These are phyloP conservation scores for Linum trigynum DNA, from an alignment of 345 rosid species.

Conservation along the genomic window DNA sequence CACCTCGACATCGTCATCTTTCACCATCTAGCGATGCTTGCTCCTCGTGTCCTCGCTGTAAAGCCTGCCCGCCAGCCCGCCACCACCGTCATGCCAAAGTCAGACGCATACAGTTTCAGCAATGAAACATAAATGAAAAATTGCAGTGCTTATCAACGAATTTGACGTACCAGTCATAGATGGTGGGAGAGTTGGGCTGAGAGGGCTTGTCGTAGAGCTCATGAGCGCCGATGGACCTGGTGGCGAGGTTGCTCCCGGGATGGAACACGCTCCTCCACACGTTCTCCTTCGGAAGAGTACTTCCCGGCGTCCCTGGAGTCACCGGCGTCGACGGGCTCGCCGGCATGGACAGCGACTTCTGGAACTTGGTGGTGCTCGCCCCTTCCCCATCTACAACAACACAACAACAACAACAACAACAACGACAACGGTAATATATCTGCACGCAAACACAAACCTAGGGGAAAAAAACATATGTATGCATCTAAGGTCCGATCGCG, in stretches of 20 bases:
- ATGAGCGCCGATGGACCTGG: constrained; percentile 43
- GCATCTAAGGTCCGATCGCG: not conserved
- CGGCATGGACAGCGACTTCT: constrained; percentile 59
- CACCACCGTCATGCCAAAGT: too few species aligned
- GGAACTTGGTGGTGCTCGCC: constrained; percentile 35
- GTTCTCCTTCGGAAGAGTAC: constrained; percentile 40
- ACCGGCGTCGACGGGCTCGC: constrained; percentile 49
- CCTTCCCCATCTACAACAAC: constrained; percentile 29
- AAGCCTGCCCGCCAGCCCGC: constrained; percentile 55
- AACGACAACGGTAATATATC: not conserved
- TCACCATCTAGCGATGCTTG: constrained; percentile 37
- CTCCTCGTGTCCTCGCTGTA: constrained; percentile 85
- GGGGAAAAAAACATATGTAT: not conserved
- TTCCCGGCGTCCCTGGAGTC: constrained; percentile 41
- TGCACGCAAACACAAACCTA: not conserved
- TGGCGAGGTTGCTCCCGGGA: constrained; percentile 90
- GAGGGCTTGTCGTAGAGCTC: constrained; percentile 62
- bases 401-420: not conserved
- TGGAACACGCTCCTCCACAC: constrained; percentile 97
- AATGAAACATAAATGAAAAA: not conserved
- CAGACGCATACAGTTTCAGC: not conserved
- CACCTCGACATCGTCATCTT: too few species aligned
- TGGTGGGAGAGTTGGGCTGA: constrained; percentile 78
- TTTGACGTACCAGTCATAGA: constrained; percentile 69
- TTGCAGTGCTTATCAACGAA: not conserved